Conservation (phyloP, 257 asterid species). For the Capsicum pubescens region DNA sequence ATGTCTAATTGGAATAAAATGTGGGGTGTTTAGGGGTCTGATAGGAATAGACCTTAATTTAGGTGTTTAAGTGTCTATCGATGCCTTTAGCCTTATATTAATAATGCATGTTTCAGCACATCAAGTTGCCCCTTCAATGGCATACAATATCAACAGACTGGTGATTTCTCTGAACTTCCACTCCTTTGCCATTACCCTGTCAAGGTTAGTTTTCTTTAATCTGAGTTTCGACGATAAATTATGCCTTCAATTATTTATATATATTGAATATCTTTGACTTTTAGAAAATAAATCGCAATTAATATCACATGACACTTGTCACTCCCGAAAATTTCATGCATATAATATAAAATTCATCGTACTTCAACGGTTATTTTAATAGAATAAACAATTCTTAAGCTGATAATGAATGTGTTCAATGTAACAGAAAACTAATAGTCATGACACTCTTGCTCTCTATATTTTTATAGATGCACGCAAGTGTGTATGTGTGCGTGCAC, state of each 20-base stretch:
- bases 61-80: no score
- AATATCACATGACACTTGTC: neutral
- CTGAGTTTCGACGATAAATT: no score
- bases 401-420: neutral
- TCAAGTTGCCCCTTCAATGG: slow-evolving; percentile 49
- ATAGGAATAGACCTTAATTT: no score
- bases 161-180: slow-evolving; percentile 74
- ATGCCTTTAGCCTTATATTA: neutral
- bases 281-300: neutral
- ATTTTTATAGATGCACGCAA: neutral
- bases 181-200: slow-evolving; percentile 92
- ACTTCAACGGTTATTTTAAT: neutral
- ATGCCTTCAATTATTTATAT: neutral
- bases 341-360: neutral
- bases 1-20: no score
- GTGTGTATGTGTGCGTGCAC: neutral
- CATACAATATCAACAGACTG: slow-evolving; percentile 61
- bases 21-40: no score
- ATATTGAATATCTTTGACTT: neutral
- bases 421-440: neutral
- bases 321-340: neutral
- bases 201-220: slow-evolving; percentile 32
- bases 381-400: neutral
- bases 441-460: neutral
- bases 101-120: slow-evolving; percentile 42